These are phyloP conservation scores for Hamigera avellanea DNA, from an alignment of 495 filamentous ascomycete species.

Conservation along the genomic window DNA sequence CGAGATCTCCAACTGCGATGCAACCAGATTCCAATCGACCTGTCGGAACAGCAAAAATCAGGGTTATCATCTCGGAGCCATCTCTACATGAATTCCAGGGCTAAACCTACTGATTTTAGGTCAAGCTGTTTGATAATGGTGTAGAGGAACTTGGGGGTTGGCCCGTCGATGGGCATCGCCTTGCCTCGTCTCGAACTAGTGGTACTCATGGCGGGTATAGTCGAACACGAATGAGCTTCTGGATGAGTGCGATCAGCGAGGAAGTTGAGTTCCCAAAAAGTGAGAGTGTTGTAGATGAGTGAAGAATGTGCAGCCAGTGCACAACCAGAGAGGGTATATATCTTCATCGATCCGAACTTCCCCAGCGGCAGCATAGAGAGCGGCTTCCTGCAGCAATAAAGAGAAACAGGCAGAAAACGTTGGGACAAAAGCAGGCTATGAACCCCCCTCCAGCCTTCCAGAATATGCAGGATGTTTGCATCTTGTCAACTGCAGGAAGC, in stretches of 20 bases:
- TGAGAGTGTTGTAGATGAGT: slow-evolving; percentile 1
- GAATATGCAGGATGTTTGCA: too few species aligned
- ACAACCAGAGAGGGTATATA: slow-evolving; percentile 2
- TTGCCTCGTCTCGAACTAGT: slow-evolving; percentile 24
- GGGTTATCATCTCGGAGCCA: background rate
- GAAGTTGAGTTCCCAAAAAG: background rate
- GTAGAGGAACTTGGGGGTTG: slow-evolving; percentile 52
- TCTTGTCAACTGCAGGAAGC: too few species aligned
- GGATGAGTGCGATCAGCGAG: too few species aligned
- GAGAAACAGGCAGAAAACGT: too few species aligned
- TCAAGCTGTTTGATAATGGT: slow-evolving; percentile 66
- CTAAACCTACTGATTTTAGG: slow-evolving; percentile 51
- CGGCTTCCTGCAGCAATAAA: too few species aligned
- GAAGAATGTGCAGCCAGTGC: slow-evolving; percentile 4
- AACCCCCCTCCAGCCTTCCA: too few species aligned
- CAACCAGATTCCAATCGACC: slow-evolving; percentile 68
- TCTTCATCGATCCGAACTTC: too few species aligned
- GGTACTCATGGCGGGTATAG: slow-evolving; percentile 6
- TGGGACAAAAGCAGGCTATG: too few species aligned
- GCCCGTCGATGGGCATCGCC: slow-evolving; percentile 35
- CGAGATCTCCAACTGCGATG: slow-evolving; percentile 49
- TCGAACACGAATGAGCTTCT: too few species aligned
- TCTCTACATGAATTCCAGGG: background rate
- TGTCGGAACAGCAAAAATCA: slow-evolving; percentile 13
- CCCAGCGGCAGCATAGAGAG: too few species aligned